phyloP scores from a whole-genome alignment of 305 asterid species.

The Solanum hybrid region DNA sequence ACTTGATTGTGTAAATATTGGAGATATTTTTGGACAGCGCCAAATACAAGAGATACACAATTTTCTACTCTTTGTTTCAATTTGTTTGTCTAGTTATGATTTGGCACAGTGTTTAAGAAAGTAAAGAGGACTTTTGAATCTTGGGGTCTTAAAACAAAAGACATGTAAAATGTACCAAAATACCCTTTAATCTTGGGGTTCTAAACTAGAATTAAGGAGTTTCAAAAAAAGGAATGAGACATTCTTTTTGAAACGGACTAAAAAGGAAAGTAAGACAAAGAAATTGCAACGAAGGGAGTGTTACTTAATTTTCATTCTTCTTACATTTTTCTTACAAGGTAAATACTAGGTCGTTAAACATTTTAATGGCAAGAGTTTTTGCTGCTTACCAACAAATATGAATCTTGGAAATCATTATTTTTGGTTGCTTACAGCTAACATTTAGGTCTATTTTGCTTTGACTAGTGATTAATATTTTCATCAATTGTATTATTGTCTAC shows the following conservation, averaged over 20 bases:
- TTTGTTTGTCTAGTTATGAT: background rate
- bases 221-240: background rate
- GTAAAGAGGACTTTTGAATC: background rate
- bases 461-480: background rate
- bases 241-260: background rate
- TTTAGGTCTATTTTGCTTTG: background rate
- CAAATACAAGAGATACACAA: background rate
- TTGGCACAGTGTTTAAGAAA: background rate
- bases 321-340: background rate
- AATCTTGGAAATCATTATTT: background rate
- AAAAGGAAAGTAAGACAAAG: background rate
- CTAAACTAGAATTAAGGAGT: background rate
- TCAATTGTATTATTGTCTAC: slow-evolving; percentile 8
- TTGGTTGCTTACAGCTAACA: background rate
- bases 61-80: background rate
- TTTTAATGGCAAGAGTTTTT: background rate
- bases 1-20: background rate
- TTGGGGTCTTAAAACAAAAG: background rate
- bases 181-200: background rate
- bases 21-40: background rate
- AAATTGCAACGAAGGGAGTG: background rate
- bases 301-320: background rate
- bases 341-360: background rate
- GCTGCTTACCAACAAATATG: background rate
- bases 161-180: background rate